phyloP scores from a whole-genome alignment of 192 early-diverging fungal genomes.

The Physocladia obscura region DNA sequence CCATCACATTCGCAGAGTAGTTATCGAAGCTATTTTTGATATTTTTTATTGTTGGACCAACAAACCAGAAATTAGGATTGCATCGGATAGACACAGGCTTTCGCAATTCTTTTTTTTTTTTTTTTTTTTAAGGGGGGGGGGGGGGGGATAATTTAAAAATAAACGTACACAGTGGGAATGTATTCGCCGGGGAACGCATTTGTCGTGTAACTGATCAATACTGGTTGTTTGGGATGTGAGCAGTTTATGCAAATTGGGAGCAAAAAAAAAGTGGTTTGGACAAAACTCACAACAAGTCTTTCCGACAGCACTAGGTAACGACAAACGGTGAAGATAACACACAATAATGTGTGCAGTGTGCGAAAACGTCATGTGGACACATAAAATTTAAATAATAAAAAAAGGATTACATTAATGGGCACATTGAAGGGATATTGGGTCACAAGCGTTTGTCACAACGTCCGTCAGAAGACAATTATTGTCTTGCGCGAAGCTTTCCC shows the following conservation, averaged over 20 bases:
- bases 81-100: not conserved
- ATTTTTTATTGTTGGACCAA: too few relatives aligned
- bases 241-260: not conserved
- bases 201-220: conserved; percentile 96
- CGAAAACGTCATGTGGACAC: too few relatives aligned
- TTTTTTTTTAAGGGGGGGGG: too few relatives aligned
- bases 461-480: too few relatives aligned
- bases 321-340: too few relatives aligned
- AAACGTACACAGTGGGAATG: conserved; percentile 95
- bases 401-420: too few relatives aligned
- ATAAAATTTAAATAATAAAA: too few relatives aligned
- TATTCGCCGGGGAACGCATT: conserved; percentile 99
- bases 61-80: not conserved
- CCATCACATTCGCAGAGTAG: conserved; percentile 77
- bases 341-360: too few relatives aligned
- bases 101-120: too few relatives aligned
- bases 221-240: conserved; percentile 18
- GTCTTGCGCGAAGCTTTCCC: too few relatives aligned
- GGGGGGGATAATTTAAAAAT: too few relatives aligned
- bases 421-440: not conserved
- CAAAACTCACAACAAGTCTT: conserved; percentile 78
- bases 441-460: not conserved
- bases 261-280: not conserved
- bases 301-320: conserved; percentile 75
- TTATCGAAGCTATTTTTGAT: conserved; percentile 95